Evolutionary conservation across 331 rosid genomes (phyloP).

Genomic region (Arachis monticola): DNA sequence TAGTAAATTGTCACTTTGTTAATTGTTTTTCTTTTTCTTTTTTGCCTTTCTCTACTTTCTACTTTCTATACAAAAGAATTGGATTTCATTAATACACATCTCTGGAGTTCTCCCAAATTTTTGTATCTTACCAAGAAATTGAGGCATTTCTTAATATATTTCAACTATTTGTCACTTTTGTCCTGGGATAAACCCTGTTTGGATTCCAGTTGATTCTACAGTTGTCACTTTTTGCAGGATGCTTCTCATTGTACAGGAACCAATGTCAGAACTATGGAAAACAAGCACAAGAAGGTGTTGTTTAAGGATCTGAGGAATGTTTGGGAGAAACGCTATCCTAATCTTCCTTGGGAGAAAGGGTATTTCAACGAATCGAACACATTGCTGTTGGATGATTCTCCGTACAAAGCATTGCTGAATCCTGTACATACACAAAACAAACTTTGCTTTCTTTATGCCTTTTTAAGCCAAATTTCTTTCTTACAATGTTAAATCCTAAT

Average conservation of each 20-base stretch:
- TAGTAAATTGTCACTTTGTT: neutral
- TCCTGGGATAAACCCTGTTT: conserved; percentile 1
- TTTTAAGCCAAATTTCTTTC: neutral
- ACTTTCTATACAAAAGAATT: neutral
- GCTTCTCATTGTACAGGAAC: conserved; percentile 61
- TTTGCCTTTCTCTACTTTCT: neutral
- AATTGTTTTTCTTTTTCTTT: no score
- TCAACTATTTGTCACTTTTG: neutral
- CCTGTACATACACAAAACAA: conserved; percentile 52
- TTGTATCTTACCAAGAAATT: neutral
- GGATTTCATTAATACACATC: neutral
- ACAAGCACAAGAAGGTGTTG: conserved; percentile 59
- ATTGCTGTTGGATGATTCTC: conserved; percentile 77
- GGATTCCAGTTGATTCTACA: neutral
- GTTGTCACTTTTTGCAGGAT: conserved; percentile 51
- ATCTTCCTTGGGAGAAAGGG: conserved; percentile 79
- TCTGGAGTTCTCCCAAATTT: neutral
- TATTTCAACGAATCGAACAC: conserved; percentile 63
- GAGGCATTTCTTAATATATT: neutral
- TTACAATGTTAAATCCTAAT: neutral
- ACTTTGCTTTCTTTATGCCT: neutral
- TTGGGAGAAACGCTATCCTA: conserved; percentile 70
- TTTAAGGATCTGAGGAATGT: conserved; percentile 74
- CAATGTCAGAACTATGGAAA: conserved; percentile 54
- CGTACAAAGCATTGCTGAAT: conserved; percentile 78